These are phyloP conservation scores for Phytophthora europaea DNA, from an alignment of 352 stramenopile species.

Conservation along the genomic window DNA sequence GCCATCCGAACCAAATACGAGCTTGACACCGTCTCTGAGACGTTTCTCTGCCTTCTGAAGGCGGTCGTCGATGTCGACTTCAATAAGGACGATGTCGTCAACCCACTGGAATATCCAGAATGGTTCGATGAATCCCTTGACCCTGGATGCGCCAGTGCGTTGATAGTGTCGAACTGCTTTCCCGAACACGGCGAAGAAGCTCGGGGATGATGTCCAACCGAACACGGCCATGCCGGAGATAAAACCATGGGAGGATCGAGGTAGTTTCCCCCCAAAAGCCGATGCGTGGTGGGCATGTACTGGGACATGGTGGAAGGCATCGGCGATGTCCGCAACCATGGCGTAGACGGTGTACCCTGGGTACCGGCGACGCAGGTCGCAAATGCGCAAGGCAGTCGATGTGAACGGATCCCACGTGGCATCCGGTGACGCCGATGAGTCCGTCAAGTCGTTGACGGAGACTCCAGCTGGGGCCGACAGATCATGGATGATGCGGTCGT, in stretches of 20 bases:
- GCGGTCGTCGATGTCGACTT: neutral
- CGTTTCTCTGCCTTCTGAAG: neutral
- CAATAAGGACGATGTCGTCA: neutral
- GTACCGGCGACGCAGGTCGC: neutral
- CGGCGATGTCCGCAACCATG: slow-evolving; percentile 8
- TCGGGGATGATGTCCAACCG: neutral
- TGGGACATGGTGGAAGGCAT: slow-evolving; percentile 5
- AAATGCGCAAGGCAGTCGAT: neutral
- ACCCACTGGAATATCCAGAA: neutral
- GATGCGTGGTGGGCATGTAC: slow-evolving; percentile 1
- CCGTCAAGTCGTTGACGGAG: slow-evolving; percentile 11
- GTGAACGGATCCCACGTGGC: neutral
- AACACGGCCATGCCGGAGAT: neutral
- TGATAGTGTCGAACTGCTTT: neutral
- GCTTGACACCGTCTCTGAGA: neutral
- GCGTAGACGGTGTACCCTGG: neutral
- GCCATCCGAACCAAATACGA: neutral
- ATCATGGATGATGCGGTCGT: slow-evolving; percentile 25
- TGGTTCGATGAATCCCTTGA: neutral
- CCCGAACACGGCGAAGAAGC: neutral
- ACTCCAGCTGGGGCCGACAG: neutral
- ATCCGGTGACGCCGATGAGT: neutral
- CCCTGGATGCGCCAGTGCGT: neutral
- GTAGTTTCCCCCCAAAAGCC: neutral
- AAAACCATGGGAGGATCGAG: neutral